phyloP scores from a whole-genome alignment of 176 grass and related monocot genomes.

The Aegilops bicornis region DNA sequence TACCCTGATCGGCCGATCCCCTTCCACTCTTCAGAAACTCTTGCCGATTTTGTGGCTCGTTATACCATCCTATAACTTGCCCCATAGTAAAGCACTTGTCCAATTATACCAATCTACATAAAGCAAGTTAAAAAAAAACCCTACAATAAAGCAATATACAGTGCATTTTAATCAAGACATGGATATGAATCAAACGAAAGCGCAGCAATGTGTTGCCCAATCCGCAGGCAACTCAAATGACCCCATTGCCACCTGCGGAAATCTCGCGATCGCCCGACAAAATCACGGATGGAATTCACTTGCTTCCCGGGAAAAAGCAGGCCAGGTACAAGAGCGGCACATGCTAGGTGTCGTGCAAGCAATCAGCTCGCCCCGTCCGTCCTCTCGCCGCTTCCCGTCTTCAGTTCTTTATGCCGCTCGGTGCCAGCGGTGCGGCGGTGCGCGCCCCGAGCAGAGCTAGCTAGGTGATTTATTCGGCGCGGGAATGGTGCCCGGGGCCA shows the following conservation, averaged over 20 bases:
- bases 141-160: neutral
- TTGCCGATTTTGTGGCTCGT: neutral
- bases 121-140: neutral
- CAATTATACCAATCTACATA: neutral
- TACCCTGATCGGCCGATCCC: neutral
- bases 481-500: neutral
- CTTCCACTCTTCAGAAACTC: neutral
- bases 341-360: conserved; percentile 24
- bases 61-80: neutral
- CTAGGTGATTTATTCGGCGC: neutral
- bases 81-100: neutral
- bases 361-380: neutral
- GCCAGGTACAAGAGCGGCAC: conserved; percentile 21
- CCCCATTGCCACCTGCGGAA: conserved; percentile 17
- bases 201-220: neutral
- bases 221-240: neutral
- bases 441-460: neutral
- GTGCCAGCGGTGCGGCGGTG: too few species aligned
- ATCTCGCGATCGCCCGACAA: conserved; percentile 2
- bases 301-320: neutral
- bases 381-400: neutral
- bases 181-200: neutral
- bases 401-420: conserved; percentile 1
- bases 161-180: neutral
- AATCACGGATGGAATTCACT: conserved; percentile 3